These are phyloP conservation scores for Abrus pulchellus DNA, from an alignment of 306 rosid genomes.

Conservation along the genomic window DNA sequence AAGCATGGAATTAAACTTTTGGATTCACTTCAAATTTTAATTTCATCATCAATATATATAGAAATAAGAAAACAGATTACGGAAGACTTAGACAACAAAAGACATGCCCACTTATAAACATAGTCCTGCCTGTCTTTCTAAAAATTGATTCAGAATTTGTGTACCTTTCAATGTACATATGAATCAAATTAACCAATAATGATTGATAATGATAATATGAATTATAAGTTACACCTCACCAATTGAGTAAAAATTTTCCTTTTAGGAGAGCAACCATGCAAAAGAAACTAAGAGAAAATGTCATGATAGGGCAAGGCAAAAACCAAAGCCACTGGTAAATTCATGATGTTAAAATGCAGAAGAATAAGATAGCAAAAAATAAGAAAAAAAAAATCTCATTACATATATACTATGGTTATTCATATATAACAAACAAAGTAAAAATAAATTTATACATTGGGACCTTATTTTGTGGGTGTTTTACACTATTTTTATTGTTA, in stretches of 20 bases:
- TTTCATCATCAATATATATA: not conserved
- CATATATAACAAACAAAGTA: too few relatives aligned
- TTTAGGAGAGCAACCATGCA: not conserved
- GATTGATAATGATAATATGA: not conserved
- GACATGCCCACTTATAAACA: not conserved
- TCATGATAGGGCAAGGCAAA: too few relatives aligned
- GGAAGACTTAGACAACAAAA: constrained; percentile 7
- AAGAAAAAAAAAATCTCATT: not conserved
- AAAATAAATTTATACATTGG: too few relatives aligned
- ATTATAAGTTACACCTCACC: not conserved
- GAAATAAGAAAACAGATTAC: not conserved
- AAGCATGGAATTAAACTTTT: constrained; percentile 16
- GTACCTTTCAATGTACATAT: not conserved
- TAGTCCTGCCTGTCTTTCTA: too few relatives aligned
- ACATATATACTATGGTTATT: not conserved
- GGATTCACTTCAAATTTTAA: constrained; percentile 8
- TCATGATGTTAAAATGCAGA: not conserved
- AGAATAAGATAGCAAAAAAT: not conserved
- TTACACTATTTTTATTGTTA: too few relatives aligned
- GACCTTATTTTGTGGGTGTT: too few relatives aligned
- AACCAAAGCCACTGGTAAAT: not conserved
- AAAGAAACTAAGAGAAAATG: not conserved
- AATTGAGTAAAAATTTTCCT: not conserved
- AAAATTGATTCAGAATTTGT: not conserved
- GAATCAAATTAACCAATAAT: not conserved